Percentiles rank a stretch among this genome's conserved stretches.
These are phyloP conservation scores for Capronia coronata DNA, from an alignment of 2,329 filamentous ascomycete genomes.

Conservation along the genomic window DNA sequence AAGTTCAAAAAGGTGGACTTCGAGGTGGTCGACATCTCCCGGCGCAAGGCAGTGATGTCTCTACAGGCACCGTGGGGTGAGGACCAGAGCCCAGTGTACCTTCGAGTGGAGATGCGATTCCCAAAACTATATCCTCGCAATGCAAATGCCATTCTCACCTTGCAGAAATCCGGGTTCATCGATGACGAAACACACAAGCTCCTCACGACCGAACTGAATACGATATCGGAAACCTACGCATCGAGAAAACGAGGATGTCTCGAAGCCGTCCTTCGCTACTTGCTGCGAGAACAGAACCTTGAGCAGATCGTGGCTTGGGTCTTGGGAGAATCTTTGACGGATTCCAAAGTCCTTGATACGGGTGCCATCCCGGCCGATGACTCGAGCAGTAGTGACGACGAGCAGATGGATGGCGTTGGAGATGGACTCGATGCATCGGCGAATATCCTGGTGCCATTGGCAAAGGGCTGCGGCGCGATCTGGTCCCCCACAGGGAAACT, in stretches of 20 bases:
- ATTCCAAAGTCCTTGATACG: constrained; percentile 40
- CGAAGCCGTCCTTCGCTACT: constrained; percentile 56
- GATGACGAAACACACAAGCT: constrained; percentile 46
- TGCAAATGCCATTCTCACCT: constrained; percentile 46
- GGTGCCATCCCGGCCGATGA: constrained; percentile 58
- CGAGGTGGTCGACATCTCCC: constrained; percentile 52
- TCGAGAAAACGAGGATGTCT: constrained; percentile 50
- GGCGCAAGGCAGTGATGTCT: constrained; percentile 50
- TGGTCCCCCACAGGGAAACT: constrained; percentile 54
- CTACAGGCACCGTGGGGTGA: constrained; percentile 56
- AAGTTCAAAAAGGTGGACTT: constrained; percentile 57
- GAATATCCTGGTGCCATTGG: constrained; percentile 59
- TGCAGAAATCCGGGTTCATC: constrained; percentile 54
- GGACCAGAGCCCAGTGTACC: constrained; percentile 47
- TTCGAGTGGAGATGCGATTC: constrained; percentile 54
- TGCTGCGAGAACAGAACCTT: constrained; percentile 53
- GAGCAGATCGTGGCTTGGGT: constrained; percentile 51
- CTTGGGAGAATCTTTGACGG: constrained; percentile 55
- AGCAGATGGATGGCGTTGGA: constrained; percentile 30
- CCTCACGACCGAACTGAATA: constrained; percentile 47
- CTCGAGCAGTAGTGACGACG: constrained; percentile 75
- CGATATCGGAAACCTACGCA: constrained; percentile 51
- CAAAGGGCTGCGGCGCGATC: constrained; percentile 52
- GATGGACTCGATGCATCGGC: constrained; percentile 36
- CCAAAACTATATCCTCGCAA: constrained; percentile 50